Evolutionary conservation across 2,329 filamentous ascomycete genomes (phyloP), one percentile per base, ranked within the genome.

Genomic region (Pseudogymnoascus sp.): DNA sequence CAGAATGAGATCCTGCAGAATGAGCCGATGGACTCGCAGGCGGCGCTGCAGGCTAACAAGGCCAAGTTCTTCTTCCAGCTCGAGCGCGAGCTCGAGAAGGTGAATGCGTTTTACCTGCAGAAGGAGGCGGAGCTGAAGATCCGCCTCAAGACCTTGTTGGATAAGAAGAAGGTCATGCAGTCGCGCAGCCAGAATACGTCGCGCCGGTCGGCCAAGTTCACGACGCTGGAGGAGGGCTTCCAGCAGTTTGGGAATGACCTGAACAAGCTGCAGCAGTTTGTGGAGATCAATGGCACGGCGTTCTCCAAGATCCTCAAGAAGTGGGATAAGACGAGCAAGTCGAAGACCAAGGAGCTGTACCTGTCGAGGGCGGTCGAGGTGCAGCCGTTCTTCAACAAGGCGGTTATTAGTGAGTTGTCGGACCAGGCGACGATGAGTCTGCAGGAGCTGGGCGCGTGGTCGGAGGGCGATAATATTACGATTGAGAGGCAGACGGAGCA

Each of bases 301-400:
- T 97, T 97, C 74, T 97, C 93, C 29, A 99, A 99, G 75, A 99
- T 99, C 64, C 79, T 99, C 66, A 99, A 99, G 78, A 99, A 99
- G 84, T 99, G 94, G 94, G 94, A 99, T 77, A 99, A 99, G 83
- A 97, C 92, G 1, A 97, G 93, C 68, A 99, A 97, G 82, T 97
- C 93, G 60, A 93, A 93, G 74, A 97, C 94, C 64, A 99, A 99
- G 75, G 94, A 97, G 77, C 83, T 97, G 40, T 99, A 97, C 73
- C 86, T 99, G 36, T 95, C 95, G 8, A 84, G 94, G 64, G 94
- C 94, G 7, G 93, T 99, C 65, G 94, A 99, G 74, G 92, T 97
- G 6, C 94, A 97, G 71, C 94, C 94, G 5, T 97, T 95, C 75
- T 99, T 97, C 82, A 97, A 99, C 75, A 87, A 93, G 52, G 90